Conservation (phyloP, 2,329 filamentous ascomycete species). For the Thelonectria discophora region DNA sequence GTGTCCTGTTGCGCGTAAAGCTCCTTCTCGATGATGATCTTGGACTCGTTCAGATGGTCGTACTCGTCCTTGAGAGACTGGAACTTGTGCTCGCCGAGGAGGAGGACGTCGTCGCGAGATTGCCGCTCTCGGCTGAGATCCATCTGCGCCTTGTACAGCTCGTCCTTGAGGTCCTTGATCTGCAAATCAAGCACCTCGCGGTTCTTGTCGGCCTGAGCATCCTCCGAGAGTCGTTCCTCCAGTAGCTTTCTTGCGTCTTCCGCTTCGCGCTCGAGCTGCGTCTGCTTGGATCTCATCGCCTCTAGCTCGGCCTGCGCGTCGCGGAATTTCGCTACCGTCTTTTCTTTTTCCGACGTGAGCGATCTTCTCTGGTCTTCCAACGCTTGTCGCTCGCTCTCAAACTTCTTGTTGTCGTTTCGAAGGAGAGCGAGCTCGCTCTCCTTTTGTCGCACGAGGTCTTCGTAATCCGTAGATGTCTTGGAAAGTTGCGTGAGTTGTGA, state of each 20-base stretch:
- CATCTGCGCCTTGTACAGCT: slow-evolving; percentile 85
- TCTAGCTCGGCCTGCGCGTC: slow-evolving; percentile 89
- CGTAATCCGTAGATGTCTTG: slow-evolving; percentile 91
- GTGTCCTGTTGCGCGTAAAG: slow-evolving; percentile 96
- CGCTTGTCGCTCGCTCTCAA: slow-evolving; percentile 79
- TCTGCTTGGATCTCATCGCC: slow-evolving; percentile 84
- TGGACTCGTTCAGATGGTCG: slow-evolving; percentile 87
- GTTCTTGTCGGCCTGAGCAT: slow-evolving; percentile 83
- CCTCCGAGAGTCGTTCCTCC: slow-evolving; percentile 88
- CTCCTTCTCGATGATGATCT: slow-evolving; percentile 98
- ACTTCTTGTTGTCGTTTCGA: slow-evolving; percentile 83
- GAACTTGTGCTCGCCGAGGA: slow-evolving; percentile 90
- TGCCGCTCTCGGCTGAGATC: slow-evolving; percentile 92
- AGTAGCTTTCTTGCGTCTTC: slow-evolving; percentile 87
- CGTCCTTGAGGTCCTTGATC: slow-evolving; percentile 84
- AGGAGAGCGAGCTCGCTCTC: slow-evolving; percentile 91
- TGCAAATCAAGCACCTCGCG: slow-evolving; percentile 86
- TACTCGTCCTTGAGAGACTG: slow-evolving; percentile 84
- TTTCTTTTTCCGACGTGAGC: slow-evolving; percentile 80
- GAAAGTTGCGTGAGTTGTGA: slow-evolving; percentile 88
- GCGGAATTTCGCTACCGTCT: slow-evolving; percentile 76
- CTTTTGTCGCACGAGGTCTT: slow-evolving; percentile 91
- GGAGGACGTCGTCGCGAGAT: slow-evolving; percentile 90
- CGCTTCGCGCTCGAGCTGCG: slow-evolving; percentile 86
- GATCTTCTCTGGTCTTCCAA: slow-evolving; percentile 82